Evolutionary conservation across 169 alveolate species (phyloP).

Genomic region (Cyclospora cayetanensis): DNA sequence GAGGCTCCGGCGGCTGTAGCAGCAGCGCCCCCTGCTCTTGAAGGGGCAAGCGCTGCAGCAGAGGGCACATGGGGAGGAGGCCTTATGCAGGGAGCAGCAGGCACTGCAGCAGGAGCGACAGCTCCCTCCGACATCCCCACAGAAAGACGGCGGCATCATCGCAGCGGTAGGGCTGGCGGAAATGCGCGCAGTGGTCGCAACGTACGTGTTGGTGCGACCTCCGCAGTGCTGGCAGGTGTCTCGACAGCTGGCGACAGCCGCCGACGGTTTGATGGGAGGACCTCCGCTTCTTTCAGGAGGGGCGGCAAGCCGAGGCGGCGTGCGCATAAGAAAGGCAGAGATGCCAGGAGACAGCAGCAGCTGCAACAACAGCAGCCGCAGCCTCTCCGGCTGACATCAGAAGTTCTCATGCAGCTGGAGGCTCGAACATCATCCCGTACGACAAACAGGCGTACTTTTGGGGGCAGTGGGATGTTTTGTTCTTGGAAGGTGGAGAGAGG

Average conservation of each 20-base stretch:
- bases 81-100: neutral
- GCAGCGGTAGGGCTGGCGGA: neutral
- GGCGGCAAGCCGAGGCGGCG: conserved; percentile 37
- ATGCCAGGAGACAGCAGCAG: conserved; percentile 45
- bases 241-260: conserved; percentile 13
- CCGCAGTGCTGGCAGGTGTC: neutral
- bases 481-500: neutral
- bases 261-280: conserved; percentile 1
- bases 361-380: conserved; percentile 31
- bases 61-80: neutral
- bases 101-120: neutral
- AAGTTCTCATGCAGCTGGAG: conserved; percentile 56
- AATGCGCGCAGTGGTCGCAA: neutral
- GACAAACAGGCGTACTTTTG: neutral
- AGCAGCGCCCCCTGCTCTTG: neutral
- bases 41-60: neutral
- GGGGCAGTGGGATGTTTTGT: too few species aligned
- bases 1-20: neutral
- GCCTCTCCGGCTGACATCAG: conserved; percentile 26
- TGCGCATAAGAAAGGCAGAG: neutral
- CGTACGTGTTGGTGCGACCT: neutral
- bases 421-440: conserved; percentile 28
- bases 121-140: neutral
- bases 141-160: neutral
- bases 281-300: neutral